Evolutionary conservation across 2,329 filamentous ascomycete species (phyloP).

Genomic region (Escovopsis weberi): DNA sequence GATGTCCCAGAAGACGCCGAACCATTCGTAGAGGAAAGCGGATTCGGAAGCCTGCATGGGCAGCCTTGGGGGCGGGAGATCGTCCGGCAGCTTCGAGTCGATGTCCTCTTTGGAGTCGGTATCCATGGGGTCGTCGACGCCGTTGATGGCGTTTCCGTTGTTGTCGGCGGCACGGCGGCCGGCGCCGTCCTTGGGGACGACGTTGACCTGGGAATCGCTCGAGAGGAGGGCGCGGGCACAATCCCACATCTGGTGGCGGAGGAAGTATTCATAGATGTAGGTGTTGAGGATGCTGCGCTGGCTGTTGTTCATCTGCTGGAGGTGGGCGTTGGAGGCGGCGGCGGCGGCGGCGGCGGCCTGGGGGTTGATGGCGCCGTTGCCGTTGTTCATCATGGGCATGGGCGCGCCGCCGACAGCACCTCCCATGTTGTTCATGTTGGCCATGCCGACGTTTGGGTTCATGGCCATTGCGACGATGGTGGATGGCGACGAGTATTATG

Average conservation of each 20-base stretch:
- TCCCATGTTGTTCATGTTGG: conserved; percentile 54
- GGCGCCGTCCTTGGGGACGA: conserved; percentile 50
- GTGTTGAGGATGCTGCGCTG: conserved; percentile 56
- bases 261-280: conserved; percentile 84
- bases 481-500: conserved; percentile 8
- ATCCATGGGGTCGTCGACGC: conserved; percentile 63
- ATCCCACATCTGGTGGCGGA: conserved; percentile 72
- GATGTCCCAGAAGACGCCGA: conserved; percentile 94
- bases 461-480: conserved; percentile 23
- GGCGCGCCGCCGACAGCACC: conserved; percentile 46
- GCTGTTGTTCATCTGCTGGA: conserved; percentile 28
- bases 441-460: conserved; percentile 51
- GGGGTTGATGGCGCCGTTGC: conserved; percentile 20
- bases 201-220: conserved; percentile 51
- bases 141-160: conserved; percentile 54
- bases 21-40: conserved; percentile 95
- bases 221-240: conserved; percentile 62
- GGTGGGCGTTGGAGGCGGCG: conserved; percentile 16
- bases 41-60: conserved; percentile 51
- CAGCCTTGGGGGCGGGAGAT: conserved; percentile 62
- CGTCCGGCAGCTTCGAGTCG: conserved; percentile 59
- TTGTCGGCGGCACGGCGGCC: conserved; percentile 52
- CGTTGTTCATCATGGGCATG: conserved; percentile 55
- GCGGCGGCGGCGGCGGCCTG: conserved; percentile 17
- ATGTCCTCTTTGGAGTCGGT: conserved; percentile 69